These are phyloP conservation scores for Kernera saxatilis DNA, from an alignment of 345 rosid species.

Conservation along the genomic window DNA sequence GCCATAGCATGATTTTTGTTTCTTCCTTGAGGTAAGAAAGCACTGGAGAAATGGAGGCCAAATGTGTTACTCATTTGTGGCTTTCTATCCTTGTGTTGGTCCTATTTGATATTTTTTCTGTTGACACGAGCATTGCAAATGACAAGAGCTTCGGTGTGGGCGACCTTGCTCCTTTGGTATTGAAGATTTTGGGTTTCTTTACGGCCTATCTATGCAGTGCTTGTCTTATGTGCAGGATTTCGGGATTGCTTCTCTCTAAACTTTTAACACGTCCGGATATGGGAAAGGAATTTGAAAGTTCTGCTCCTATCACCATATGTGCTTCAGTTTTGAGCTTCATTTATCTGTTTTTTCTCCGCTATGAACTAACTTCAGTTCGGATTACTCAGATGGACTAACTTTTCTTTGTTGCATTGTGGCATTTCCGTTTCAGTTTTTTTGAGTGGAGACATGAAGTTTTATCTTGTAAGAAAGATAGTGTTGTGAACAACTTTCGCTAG, in stretches of 20 bases:
- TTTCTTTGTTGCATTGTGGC: constrained; percentile 5
- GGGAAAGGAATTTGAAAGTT: constrained; percentile 78
- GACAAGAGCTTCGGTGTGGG: constrained; percentile 33
- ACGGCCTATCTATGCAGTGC: constrained; percentile 85
- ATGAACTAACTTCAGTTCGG: not conserved
- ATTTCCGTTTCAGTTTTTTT: constrained; percentile 53
- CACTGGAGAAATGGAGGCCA: constrained; percentile 96
- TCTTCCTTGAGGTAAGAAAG: constrained; percentile 80
- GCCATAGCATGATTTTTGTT: constrained; percentile 53
- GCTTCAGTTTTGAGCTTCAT: not conserved
- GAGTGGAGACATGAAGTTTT: constrained; percentile 83
- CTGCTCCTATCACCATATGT: not conserved
- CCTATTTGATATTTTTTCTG: constrained; percentile 89
- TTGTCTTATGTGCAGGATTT: constrained; percentile 88
- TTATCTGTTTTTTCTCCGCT: too few species aligned
- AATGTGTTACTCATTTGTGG: constrained; percentile 86
- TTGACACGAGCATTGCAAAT: constrained; percentile 66
- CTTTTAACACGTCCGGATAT: constrained; percentile 94
- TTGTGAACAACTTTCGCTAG: constrained; percentile 55
- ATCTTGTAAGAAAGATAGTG: constrained; percentile 54
- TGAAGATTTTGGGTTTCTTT: constrained; percentile 64
- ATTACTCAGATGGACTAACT: not conserved
- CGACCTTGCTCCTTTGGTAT: constrained; percentile 70
- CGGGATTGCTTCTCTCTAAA: constrained; percentile 78
- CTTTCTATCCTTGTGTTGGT: constrained; percentile 86